Evolutionary conservation across 129 eudicot genomes (phyloP).

Genomic region (Rutidosis leptorrhynchoides): DNA sequence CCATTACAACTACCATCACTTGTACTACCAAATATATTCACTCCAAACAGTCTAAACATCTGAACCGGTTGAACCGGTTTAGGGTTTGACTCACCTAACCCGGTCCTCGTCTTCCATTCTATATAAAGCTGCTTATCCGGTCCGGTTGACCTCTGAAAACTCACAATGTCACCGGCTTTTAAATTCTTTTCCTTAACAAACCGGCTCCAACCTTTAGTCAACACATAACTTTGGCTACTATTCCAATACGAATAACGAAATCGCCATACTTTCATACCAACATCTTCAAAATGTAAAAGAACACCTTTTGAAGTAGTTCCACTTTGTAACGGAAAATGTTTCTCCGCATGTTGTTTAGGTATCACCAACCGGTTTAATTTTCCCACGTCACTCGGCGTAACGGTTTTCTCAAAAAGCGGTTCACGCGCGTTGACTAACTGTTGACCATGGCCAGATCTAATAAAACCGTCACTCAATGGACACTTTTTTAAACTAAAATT

Average conservation of each 20-base stretch:
- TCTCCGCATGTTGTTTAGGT: constrained; percentile 94
- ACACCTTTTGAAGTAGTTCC: constrained; percentile 61
- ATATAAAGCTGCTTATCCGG: constrained; percentile 67
- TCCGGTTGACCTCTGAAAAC: constrained; percentile 64
- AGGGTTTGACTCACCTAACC: constrained; percentile 13
- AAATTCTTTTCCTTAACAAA: constrained; percentile 82
- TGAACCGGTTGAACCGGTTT: constrained; percentile 37
- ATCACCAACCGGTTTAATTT: constrained; percentile 79
- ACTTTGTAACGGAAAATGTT: constrained; percentile 69
- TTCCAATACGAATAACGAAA: constrained; percentile 89
- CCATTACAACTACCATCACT: constrained; percentile 38
- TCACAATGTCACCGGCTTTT: constrained; percentile 74
- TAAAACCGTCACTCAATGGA: constrained; percentile 19
- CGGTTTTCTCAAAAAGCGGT: constrained; percentile 61
- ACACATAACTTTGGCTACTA: constrained; percentile 82
- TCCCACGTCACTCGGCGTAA: constrained; percentile 91
- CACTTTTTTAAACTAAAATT: constrained; percentile 19
- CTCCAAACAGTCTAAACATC: constrained; percentile 79
- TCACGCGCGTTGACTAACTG: constrained; percentile 35
- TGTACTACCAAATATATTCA: constrained; percentile 45
- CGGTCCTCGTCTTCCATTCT: constrained; percentile 53
- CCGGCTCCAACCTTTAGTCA: constrained; percentile 95
- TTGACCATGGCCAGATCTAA: constrained; percentile 35
- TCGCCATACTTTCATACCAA: constrained; percentile 75
- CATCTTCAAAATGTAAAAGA: constrained; percentile 71